Evolutionary conservation across 1,284 basidiomycete species (phyloP).

Genomic region (Heterobasidion occidentale): DNA sequence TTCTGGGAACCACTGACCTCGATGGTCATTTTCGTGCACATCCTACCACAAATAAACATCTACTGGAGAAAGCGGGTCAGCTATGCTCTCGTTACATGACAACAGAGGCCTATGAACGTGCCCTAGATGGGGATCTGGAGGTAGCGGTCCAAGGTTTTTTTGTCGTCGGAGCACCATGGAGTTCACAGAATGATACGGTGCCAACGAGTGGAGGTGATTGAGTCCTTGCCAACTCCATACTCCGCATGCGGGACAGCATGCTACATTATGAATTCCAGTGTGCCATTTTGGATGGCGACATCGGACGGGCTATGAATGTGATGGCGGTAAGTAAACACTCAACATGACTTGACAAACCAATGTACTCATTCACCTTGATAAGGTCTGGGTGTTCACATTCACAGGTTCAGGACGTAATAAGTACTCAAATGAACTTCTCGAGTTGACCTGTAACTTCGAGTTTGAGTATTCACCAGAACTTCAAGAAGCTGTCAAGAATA

Average conservation of each 20-base stretch:
- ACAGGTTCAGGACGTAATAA: conserved; percentile 18
- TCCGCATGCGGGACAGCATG: conserved; percentile 4
- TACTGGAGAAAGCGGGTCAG: background rate
- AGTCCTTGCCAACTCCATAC: conserved; percentile 3
- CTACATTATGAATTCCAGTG: conserved; percentile 8
- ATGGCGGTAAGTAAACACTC: conserved; percentile 7
- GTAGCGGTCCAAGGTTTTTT: background rate
- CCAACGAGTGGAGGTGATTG: background rate
- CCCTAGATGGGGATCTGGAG: background rate
- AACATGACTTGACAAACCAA: background rate
- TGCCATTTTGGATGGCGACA: conserved; percentile 20
- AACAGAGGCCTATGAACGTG: background rate
- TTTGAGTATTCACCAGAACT: conserved; percentile 18
- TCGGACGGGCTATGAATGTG: conserved; percentile 19
- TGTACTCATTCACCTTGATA: background rate
- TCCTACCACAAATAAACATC: background rate
- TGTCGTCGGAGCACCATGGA: background rate
- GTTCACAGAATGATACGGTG: too few relatives aligned
- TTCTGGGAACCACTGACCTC: background rate
- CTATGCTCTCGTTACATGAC: background rate
- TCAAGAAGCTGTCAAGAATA: conserved; percentile 13
- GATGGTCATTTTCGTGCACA: background rate
- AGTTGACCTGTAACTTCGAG: conserved; percentile 22
- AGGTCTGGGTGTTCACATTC: conserved; percentile 21
- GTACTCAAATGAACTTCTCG: conserved; percentile 22